Evolutionary conservation across 83 land plant genomes (phyloP).

Genomic region (Picea mariana): DNA sequence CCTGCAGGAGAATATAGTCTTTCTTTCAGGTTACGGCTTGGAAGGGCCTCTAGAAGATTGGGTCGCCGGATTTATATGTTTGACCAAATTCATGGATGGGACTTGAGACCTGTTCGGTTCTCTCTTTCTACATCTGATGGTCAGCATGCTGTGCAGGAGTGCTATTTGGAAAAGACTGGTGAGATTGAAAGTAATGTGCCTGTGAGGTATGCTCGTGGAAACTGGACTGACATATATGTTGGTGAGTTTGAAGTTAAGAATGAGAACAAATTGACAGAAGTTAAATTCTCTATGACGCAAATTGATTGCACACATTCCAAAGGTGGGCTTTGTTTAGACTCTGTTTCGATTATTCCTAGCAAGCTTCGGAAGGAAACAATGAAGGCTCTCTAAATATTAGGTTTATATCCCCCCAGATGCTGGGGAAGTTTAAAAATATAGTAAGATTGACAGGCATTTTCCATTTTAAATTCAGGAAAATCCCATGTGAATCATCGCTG

Average conservation of each 20-base stretch:
- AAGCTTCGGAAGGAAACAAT: conserved; percentile 24
- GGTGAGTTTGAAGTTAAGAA: conserved; percentile 50
- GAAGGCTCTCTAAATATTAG: conserved; percentile 1
- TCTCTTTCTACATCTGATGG: conserved; percentile 67
- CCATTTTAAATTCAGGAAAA: no score
- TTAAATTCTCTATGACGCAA: conserved; percentile 67
- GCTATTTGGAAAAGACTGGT: conserved; percentile 49
- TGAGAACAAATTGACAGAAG: conserved; percentile 38
- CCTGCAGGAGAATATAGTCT: conserved; percentile 56
- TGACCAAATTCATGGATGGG: conserved; percentile 73
- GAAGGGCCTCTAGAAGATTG: conserved; percentile 44
- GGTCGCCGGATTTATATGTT: conserved; percentile 55
- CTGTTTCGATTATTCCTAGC: conserved; percentile 57
- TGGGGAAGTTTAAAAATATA: no score
- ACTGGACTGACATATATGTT: conserved; percentile 54
- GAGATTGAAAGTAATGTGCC: conserved; percentile 26
- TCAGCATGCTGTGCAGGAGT: conserved; percentile 42
- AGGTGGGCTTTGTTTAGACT: conserved; percentile 75
- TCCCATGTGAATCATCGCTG: no score
- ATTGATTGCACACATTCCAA: conserved; percentile 79
- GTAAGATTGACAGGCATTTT: no score
- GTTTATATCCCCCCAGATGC: no score
- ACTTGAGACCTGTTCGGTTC: conserved; percentile 61
- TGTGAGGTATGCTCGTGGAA: conserved; percentile 36
- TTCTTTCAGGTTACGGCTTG: conserved; percentile 64